phyloP scores from a whole-genome alignment of 768 basidiomycete species.

The Pleurotus sapidus region DNA sequence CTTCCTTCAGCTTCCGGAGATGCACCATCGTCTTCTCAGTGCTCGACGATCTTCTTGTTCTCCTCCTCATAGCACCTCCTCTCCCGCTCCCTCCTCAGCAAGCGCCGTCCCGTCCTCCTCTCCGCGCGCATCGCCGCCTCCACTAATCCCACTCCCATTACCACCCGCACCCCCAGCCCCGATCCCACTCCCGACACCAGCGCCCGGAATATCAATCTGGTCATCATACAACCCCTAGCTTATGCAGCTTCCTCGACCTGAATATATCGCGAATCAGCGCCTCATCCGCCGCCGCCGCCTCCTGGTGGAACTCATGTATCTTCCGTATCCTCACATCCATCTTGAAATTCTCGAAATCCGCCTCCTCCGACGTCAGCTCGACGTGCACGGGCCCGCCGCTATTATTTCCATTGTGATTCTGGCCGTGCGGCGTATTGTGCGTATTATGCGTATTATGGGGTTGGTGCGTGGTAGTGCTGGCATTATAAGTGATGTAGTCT shows the following conservation, averaged over 20 bases:
- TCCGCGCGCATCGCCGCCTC: constrained; percentile 18
- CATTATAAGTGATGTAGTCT: constrained; percentile 13
- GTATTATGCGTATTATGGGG: constrained; percentile 17
- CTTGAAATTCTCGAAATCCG: constrained; percentile 41
- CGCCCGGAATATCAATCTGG: constrained; percentile 15
- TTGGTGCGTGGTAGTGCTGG: constrained; percentile 2
- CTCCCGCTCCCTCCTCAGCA: constrained; percentile 18
- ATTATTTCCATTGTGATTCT: constrained; percentile 20
- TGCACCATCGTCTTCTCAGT: constrained; percentile 31
- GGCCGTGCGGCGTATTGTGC: constrained; percentile 14
- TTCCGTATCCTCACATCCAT: constrained; percentile 42
- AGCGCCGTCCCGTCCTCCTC: constrained; percentile 21
- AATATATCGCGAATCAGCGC: constrained; percentile 8
- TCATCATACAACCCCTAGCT: constrained; percentile 14
- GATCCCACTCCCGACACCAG: constrained; percentile 14
- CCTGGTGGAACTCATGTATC: constrained; percentile 42
- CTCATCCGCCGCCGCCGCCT: constrained; percentile 10
- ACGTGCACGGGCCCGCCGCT: constrained; percentile 19
- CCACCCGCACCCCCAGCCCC: constrained; percentile 15
- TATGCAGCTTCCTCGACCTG: constrained; percentile 9
- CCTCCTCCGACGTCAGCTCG: constrained; percentile 30
- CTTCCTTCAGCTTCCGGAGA: constrained; percentile 27
- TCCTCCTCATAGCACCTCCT: constrained; percentile 23
- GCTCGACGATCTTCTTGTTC: constrained; percentile 30
- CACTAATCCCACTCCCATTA: constrained; percentile 11